These are phyloP conservation scores for Amylocarpus encephaloides DNA, from an alignment of 2,329 filamentous ascomycete genomes.

Conservation along the genomic window DNA sequence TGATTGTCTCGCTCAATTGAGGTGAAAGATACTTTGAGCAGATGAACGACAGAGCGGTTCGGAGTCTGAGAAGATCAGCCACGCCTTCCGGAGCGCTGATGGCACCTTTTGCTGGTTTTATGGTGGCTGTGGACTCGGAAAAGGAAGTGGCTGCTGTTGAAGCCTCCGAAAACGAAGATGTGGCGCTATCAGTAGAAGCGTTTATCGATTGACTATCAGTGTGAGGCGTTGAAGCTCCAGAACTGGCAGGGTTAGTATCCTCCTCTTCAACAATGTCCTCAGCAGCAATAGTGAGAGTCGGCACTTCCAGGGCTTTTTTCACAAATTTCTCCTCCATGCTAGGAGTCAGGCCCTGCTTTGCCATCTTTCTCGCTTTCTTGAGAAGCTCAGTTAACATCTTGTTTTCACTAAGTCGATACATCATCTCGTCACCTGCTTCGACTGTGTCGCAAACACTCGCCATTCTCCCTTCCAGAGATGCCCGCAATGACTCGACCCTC, in stretches of 20 bases:
- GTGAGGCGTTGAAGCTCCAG: constrained; percentile 28
- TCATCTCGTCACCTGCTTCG: constrained; percentile 73
- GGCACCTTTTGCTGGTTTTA: constrained; percentile 18
- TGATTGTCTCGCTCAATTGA: constrained; percentile 33
- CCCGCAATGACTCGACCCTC: constrained; percentile 38
- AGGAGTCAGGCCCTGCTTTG: constrained; percentile 57
- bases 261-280: constrained; percentile 39
- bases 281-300: constrained; percentile 62
- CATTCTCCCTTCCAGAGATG: constrained; percentile 58
- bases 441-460: constrained; percentile 71
- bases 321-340: constrained; percentile 87
- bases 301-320: constrained; percentile 66
- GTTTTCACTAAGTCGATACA: constrained; percentile 72
- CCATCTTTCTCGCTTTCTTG: constrained; percentile 65
- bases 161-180: constrained; percentile 34
- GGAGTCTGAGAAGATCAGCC: constrained; percentile 39
- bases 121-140: constrained; percentile 19
- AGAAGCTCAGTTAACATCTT: constrained; percentile 64
- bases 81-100: constrained; percentile 33
- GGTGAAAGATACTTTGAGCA: constrained; percentile 42
- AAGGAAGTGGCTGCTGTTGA: constrained; percentile 35
- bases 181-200: constrained; percentile 30
- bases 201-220: constrained; percentile 29
- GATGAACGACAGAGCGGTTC: constrained; percentile 44
- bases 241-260: constrained; percentile 14